Evolutionary conservation across 2,329 filamentous ascomycete species (phyloP).

Genomic region (Aspergillus quadrilineatus): DNA sequence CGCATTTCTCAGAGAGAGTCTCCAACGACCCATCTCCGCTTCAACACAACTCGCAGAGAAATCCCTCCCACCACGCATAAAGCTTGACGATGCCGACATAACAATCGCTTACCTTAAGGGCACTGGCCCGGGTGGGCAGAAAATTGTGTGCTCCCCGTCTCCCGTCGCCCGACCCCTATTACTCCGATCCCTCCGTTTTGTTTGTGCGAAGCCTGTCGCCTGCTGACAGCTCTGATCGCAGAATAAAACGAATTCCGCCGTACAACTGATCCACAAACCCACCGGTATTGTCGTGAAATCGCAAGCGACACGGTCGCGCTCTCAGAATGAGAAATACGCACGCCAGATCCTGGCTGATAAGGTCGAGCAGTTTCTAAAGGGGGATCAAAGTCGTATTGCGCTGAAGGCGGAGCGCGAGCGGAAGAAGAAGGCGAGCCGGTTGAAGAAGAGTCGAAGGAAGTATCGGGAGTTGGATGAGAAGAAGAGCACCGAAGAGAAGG

Average conservation of each 20-base stretch:
- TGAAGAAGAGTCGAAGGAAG: slow-evolving; percentile 47
- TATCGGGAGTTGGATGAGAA: slow-evolving; percentile 40
- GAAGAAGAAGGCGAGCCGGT: slow-evolving; percentile 45
- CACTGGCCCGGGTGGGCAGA: slow-evolving; percentile 89
- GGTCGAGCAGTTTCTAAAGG: slow-evolving; percentile 72
- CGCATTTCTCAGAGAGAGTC: neutral
- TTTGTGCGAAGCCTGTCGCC: neutral
- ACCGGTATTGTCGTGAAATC: slow-evolving; percentile 93
- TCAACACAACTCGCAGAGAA: slow-evolving; percentile 43
- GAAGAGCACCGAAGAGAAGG: slow-evolving; percentile 13
- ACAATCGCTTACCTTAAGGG: slow-evolving; percentile 86
- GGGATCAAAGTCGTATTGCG: slow-evolving; percentile 69
- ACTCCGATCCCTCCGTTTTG: neutral
- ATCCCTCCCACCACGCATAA: slow-evolving; percentile 72
- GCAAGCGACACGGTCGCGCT: slow-evolving; percentile 82
- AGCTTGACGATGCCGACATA: slow-evolving; percentile 74
- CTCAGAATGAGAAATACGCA: slow-evolving; percentile 84
- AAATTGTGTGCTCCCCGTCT: slow-evolving; percentile 64
- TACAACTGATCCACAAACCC: slow-evolving; percentile 85
- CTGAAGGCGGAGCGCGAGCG: slow-evolving; percentile 88
- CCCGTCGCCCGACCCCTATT: slow-evolving; percentile 15
- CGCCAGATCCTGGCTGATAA: slow-evolving; percentile 72
- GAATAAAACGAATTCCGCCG: slow-evolving; percentile 97
- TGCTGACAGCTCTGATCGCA: slow-evolving; percentile 18
- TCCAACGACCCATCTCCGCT: slow-evolving; percentile 24